Evolutionary conservation across 352 stramenopile species (phyloP), one percentile per base, ranked within the genome.

Genomic region (Globisporangium canariense): DNA sequence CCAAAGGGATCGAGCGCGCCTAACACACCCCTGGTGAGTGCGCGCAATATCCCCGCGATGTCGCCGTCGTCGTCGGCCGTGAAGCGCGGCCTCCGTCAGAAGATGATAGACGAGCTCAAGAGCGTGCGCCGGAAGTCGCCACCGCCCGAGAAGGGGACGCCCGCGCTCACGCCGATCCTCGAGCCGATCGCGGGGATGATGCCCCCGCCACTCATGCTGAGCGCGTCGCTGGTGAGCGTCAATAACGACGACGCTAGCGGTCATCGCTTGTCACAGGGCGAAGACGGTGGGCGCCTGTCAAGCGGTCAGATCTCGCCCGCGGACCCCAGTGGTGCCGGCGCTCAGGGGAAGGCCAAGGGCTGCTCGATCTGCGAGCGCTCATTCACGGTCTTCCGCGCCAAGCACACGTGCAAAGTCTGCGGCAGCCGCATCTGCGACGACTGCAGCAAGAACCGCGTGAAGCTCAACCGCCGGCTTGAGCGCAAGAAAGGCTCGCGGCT

Each of bases 381-480:
- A 28, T 92, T 92, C 60, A 82, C 78, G 2, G 81, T 94, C 45
- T 91, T 94, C 58, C 81, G 82, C 41, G 72, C 83, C 54, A 92
- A 92, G 68, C 86, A 94, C 64, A 91, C 83, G 64, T 94, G 86
- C 64, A 88, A 89, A 66, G 62, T 89, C 4, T 94, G 86, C 60
- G 58, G 68, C 40, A 71, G 77, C 47, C 86, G 87, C 64, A 85
- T 92, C 54, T 94, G 86, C 60, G 85, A 94, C 56, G 81, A 91
- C 73, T 94, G 86, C 70, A 91, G 81, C 66, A 89, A 91, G 72
- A 94, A 85, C 69, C 69, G 86, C 38, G 77, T 90, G 60, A 91
- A 91, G 66, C 73, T 90, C 13, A 73, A 93, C 59, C 75, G 79
- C 14, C 68, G 81, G 4, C 67, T 89, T 0, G 83, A 92, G 68